phyloP scores from a whole-genome alignment of 306 rosid species.

The Cucumis cinereus region DNA sequence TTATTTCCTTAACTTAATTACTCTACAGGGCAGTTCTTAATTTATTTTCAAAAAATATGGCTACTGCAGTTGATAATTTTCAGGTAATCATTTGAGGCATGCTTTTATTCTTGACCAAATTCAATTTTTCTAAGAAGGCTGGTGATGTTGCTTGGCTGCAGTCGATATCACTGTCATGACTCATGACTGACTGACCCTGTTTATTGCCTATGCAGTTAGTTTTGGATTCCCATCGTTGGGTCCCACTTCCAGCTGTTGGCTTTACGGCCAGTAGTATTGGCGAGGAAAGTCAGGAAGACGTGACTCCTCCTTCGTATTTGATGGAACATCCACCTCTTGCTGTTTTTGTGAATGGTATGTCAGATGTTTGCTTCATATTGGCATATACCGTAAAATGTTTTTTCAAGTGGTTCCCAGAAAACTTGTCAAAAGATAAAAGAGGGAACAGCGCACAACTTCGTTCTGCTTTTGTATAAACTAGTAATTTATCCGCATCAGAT shows the following conservation, averaged over 20 bases:
- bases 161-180: neutral
- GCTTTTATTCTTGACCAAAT: neutral
- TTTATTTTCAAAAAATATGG: constrained; percentile 82
- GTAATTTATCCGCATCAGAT: neutral
- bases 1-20: constrained; percentile 14
- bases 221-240: constrained; percentile 99
- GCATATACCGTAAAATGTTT: neutral
- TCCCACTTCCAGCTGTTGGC: constrained; percentile 88
- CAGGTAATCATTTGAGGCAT: constrained; percentile 42
- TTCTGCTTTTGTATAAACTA: neutral
- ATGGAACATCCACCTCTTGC: constrained; percentile 99
- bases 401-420: neutral
- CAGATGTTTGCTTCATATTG: constrained; percentile 4
- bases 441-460: neutral
- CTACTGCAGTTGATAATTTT: constrained; percentile 86
- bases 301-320: constrained; percentile 77
- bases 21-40: constrained; percentile 79
- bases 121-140: constrained; percentile 4
- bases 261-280: constrained; percentile 42
- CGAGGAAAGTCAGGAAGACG: constrained; percentile 76
- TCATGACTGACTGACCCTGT: neutral
- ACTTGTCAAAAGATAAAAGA: neutral
- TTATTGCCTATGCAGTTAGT: constrained; percentile 39
- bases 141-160: constrained; percentile 5
- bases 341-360: constrained; percentile 86